Evolutionary conservation across 2,329 filamentous ascomycete species (phyloP).

Genomic region (Colletotrichum sp.): DNA sequence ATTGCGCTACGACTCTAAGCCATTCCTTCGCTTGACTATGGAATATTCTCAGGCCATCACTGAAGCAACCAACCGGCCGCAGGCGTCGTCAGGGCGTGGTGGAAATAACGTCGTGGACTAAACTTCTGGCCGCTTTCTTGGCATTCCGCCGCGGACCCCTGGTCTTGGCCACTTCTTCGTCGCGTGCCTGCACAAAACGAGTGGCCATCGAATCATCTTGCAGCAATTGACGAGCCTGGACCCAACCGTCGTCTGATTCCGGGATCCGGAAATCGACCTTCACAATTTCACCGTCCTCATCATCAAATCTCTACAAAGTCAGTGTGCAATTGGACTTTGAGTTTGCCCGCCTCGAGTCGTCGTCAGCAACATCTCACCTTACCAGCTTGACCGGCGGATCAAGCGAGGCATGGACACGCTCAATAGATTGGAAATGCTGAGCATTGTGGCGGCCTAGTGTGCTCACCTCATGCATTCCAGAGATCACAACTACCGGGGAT

Average conservation of each 20-base stretch:
- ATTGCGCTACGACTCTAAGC: background rate
- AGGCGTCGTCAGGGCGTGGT: background rate
- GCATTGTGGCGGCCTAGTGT: background rate
- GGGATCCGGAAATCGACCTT: background rate
- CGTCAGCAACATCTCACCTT: background rate
- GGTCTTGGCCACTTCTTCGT: background rate
- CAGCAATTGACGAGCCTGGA: background rate
- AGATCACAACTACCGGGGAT: background rate
- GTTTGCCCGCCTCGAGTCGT: background rate
- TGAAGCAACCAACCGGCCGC: background rate
- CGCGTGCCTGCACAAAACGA: background rate
- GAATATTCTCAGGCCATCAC: background rate
- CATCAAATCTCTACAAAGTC: background rate
- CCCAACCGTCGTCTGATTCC: background rate
- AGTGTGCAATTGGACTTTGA: background rate
- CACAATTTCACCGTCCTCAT: background rate
- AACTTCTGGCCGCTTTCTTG: background rate
- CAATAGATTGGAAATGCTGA: background rate
- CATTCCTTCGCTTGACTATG: background rate
- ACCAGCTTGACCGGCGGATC: background rate
- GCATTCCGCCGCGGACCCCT: background rate
- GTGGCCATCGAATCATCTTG: background rate
- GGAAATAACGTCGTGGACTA: slow-evolving; percentile 4
- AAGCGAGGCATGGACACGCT: background rate
- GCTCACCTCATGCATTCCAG: background rate